Base-by-base conservation (phyloP, 23 red algal genomes). In the Cyanidiococcus yangmingshanensis region DNA sequence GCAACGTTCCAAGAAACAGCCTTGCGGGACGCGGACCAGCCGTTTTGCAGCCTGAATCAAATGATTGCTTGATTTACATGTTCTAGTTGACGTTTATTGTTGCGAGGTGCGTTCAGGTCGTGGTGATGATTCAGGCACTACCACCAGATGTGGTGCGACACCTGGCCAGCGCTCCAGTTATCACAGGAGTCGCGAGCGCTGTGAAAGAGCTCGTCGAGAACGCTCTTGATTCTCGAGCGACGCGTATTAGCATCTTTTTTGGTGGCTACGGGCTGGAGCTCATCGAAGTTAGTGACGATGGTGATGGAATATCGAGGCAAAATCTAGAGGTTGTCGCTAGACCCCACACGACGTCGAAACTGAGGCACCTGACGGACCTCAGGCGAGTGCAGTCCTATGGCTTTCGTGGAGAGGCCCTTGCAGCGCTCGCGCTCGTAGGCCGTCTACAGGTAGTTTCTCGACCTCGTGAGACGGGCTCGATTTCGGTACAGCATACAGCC, bases 131-230 rank as follows among this genome's bases (percentile, higher is more conserved):
- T 21, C 45, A 54, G 45, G 21, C 45, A 21, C 45, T 54, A 54
- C 45, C 45, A 21, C 45, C 45, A 15, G 45, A 54, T 15, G 45
- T 54, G 45, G 45, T 54, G 45, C 45, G 45, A 7, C 45, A 54
- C 45, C 45, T 54, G 12, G 21, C 45, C 45, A 54, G 45, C 45
- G 45, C 45, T 54, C 45, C 45, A 7, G 85, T 78, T 2, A 57
- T 96, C 1, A 39, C 86, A 29, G 84, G 90, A 51, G 63, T 79
- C 0, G 81, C 84, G 16, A 80, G 79, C 39, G 83, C 86, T 26
- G 40, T 90, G 37, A 96, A 96, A 77, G 92, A 96, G 76, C 79
- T 96, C 38, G 68, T 96, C 1, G 92, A 96, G 54, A 96, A 96
- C 58, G 80, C 92, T 0, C 82, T 96, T 3, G 92, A 96, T 76